Conservation (phyloP, 805 yeast genomes). For the Blastobotrys peoriensis region DNA sequence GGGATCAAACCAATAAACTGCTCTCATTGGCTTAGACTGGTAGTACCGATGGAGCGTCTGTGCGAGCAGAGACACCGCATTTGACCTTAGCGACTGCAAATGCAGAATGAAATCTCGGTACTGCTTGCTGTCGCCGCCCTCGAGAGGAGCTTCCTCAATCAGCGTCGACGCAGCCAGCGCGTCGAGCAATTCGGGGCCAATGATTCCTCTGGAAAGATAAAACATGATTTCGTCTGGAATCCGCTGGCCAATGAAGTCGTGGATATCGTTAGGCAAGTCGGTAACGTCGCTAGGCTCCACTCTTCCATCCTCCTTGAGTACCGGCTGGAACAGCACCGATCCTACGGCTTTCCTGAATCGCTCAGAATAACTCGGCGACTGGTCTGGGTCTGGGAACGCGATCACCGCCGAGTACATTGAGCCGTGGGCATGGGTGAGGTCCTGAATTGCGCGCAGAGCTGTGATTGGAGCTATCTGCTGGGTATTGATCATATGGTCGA, state of each 20-base stretch:
- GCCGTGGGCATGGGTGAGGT: constrained; percentile 23
- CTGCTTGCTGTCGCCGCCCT: constrained; percentile 51
- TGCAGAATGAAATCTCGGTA: constrained; percentile 44
- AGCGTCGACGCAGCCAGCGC: constrained; percentile 48
- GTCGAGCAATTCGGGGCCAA: constrained; percentile 57
- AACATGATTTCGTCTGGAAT: constrained; percentile 81
- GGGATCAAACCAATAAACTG: constrained; percentile 50
- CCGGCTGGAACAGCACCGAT: constrained; percentile 66
- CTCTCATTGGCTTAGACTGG: constrained; percentile 62
- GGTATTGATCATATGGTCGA: constrained; percentile 25
- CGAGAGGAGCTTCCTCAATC: constrained; percentile 60
- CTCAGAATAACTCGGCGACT: constrained; percentile 31
- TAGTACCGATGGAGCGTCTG: constrained; percentile 75
- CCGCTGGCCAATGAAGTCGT: constrained; percentile 75
- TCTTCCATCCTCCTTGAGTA: constrained; percentile 60
- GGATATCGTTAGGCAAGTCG: constrained; percentile 69
- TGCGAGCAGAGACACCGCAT: constrained; percentile 61
- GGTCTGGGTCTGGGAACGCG: constrained; percentile 19
- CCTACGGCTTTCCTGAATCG: constrained; percentile 63
- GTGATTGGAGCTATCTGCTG: constrained; percentile 20
- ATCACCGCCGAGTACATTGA: constrained; percentile 27
- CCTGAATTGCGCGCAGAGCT: constrained; percentile 24
- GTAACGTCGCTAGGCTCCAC: constrained; percentile 52
- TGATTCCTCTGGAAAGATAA: constrained; percentile 72
- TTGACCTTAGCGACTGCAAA: constrained; percentile 46